Percentiles rank a stretch among this genome's conserved stretches.
Conservation (phyloP, 2,329 filamentous ascomycete genomes). For the Colletotrichum lini region DNA sequence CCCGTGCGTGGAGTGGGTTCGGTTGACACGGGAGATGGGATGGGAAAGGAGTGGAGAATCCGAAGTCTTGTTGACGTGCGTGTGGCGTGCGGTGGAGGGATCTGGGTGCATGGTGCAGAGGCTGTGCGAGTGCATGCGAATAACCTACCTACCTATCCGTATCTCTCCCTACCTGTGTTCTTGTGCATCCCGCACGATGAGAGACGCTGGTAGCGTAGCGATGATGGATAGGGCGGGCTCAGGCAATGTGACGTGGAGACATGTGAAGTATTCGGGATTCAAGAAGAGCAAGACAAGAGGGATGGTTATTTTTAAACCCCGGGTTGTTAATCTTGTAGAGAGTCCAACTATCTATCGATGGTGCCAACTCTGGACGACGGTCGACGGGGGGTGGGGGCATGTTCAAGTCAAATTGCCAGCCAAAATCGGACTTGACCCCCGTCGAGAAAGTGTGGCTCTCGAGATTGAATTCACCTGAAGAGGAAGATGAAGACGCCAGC, state of each 20-base stretch:
- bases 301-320: conserved; percentile 29
- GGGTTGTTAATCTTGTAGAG: conserved; percentile 25
- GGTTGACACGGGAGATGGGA: conserved; percentile 17
- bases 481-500: conserved; percentile 14
- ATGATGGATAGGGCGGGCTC: conserved; percentile 14
- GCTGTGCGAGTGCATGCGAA: not conserved
- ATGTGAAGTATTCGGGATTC: not conserved
- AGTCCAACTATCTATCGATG: conserved; percentile 1
- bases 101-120: conserved; percentile 1
- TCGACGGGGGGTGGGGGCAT: not conserved
- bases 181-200: not conserved
- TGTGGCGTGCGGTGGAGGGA: not conserved
- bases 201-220: not conserved
- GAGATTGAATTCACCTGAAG: conserved; percentile 21
- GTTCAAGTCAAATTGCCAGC: not conserved
- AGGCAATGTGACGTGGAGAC: conserved; percentile 30
- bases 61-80: not conserved
- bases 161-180: too few relatives aligned
- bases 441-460: conserved; percentile 6
- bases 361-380: not conserved
- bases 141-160: too few relatives aligned
- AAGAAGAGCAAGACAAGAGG: not conserved
- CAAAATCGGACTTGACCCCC: conserved; percentile 15
- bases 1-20: not conserved
- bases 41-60: conserved; percentile 15